A percentile compares a stretch with the other conserved stretches of the same genome.
Evolutionary conservation across 345 rosid species (phyloP).

Genomic region (Hirschfeldia incana): DNA sequence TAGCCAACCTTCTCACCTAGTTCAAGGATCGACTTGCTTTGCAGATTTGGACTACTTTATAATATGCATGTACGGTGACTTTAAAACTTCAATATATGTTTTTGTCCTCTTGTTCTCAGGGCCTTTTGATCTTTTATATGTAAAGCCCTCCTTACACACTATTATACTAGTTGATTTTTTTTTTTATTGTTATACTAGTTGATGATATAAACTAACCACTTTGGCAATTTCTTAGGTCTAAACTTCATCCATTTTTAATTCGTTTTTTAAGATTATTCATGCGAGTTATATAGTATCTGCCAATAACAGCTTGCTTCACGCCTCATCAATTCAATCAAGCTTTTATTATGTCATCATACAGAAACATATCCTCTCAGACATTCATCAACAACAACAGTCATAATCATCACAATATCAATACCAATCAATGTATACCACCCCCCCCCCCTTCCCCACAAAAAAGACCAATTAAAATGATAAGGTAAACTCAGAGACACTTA

Average conservation of each 20-base stretch:
- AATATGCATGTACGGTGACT: not conserved
- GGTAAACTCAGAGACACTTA: not conserved
- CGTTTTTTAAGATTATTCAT: not conserved
- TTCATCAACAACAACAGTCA: not conserved
- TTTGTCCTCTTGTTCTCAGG: not conserved
- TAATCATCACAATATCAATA: not conserved
- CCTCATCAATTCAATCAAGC: too few relatives aligned
- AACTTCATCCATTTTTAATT: not conserved
- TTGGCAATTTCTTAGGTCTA: not conserved
- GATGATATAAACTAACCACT: not conserved
- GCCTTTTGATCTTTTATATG: not conserved
- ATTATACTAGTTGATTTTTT: too few relatives aligned
- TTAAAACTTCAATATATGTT: not conserved
- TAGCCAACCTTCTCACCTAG: slow-evolving; percentile 73
- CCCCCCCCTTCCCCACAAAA: too few relatives aligned
- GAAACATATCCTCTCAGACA: too few relatives aligned
- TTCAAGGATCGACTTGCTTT: slow-evolving; percentile 72
- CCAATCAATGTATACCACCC: not conserved
- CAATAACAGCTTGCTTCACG: too few relatives aligned
- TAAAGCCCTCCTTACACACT: not conserved
- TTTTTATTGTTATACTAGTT: not conserved
- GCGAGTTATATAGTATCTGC: not conserved
- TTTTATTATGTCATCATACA: too few relatives aligned
- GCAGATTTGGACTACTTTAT: slow-evolving; percentile 62
- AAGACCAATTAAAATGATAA: not conserved